These are phyloP conservation scores for Ramaria sp. DNA, from an alignment of 768 basidiomycete species.

Conservation along the genomic window DNA sequence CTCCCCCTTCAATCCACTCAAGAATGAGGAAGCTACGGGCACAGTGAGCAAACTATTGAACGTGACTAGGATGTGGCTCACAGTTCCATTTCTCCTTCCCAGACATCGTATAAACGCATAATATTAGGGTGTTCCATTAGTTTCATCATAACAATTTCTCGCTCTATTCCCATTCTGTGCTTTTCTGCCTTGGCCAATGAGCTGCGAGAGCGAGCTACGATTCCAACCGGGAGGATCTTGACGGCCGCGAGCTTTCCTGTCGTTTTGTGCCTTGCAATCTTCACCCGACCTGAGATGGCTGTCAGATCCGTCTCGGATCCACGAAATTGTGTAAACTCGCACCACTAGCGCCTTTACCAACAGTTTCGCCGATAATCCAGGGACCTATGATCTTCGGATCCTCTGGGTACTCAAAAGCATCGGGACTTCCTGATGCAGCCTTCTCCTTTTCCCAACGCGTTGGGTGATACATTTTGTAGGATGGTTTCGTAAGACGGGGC, in stretches of 20 bases:
- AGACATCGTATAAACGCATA: slow-evolving; percentile 91
- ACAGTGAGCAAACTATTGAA: background rate
- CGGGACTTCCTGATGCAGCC: slow-evolving; percentile 61
- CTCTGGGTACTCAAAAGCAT: slow-evolving; percentile 69
- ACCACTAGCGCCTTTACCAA: slow-evolving; percentile 90
- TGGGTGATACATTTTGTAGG: background rate
- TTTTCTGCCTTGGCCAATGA: slow-evolving; percentile 70
- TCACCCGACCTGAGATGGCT: slow-evolving; percentile 50
- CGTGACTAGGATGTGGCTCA: slow-evolving; percentile 14
- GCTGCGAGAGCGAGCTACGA: slow-evolving; percentile 60
- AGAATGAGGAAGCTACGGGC: slow-evolving; percentile 61
- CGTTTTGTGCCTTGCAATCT: slow-evolving; percentile 76
- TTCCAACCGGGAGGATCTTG: slow-evolving; percentile 85
- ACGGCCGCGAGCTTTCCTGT: slow-evolving; percentile 91
- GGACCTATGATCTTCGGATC: slow-evolving; percentile 84
- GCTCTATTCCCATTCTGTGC: slow-evolving; percentile 76
- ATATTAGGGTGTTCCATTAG: slow-evolving; percentile 98
- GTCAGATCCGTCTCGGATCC: background rate
- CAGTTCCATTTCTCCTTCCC: slow-evolving; percentile 84
- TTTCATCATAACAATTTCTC: slow-evolving; percentile 99
- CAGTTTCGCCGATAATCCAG: slow-evolving; percentile 88
- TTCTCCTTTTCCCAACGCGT: slow-evolving; percentile 86
- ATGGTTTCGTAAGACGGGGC: background rate
- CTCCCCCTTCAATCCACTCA: slow-evolving; percentile 93
- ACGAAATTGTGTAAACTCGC: background rate